Evolutionary conservation across 257 asterid genomes (phyloP), one percentile per base, ranked within the genome.

Genomic region (Forsythia suspensa): DNA sequence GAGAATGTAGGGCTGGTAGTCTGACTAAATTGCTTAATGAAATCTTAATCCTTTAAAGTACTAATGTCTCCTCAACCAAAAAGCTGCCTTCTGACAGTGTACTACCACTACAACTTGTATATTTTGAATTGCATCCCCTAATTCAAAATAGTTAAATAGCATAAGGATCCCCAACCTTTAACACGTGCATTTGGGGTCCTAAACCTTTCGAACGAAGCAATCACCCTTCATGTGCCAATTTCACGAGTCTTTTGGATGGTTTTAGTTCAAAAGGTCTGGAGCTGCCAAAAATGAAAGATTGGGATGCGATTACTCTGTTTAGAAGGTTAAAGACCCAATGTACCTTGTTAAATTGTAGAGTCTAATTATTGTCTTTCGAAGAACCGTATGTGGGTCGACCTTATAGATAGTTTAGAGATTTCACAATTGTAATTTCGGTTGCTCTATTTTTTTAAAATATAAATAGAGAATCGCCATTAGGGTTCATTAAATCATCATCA

Each of bases 21-120:
- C 34, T n/a, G 1, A 57, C n/a, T 57, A 7, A 57, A 57, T 63
- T 24, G 38, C 37, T 63, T 63, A 24, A 39, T 38, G 5, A 21
- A 55, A 68, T 63, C 52, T 76, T 73, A 76, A 79, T 13, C 79
- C 72, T 13, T 10, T 13, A 24, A 21, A 76, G 3, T 36, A 18
- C 48, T 36, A 48, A 24, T 57, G 71, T 34, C 80, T 80, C 69
- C 82, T 73, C 80, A 29, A 61, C 21, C 13, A 78, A 29, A 74
- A 80, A 77, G 79, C 76, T 71, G 79, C 74, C 67, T 66, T 68
- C 15, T 18, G 77, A 37, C 37, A 66, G 76, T 79, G 79, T 68
- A 48, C 68, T 69, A 76, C 74, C 55, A n/a, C 21, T 15, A 76
- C 68, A 55, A 11, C 0, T 73, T 83, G 29, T n/a, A 71, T 41